Conservation (phyloP, 2,329 filamentous ascomycete species). For the Pseudopyricularia cyperi region DNA sequence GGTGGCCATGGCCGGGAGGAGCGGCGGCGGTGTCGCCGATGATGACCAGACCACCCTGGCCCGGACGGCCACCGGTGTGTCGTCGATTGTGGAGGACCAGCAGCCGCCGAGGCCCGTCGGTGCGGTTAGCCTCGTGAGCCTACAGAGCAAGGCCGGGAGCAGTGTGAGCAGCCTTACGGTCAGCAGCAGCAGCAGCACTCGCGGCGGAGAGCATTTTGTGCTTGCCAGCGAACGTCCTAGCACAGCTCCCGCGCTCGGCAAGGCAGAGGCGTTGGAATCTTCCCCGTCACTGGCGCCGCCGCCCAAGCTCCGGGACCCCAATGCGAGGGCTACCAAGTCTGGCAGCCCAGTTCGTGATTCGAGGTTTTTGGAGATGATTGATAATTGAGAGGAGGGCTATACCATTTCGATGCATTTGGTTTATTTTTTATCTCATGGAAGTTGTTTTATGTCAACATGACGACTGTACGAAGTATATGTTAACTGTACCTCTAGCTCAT, state of each 20-base stretch:
- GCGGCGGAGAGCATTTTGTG: conserved; percentile 2
- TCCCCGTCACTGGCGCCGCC: conserved; percentile 7
- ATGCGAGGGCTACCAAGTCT: conserved; percentile 10
- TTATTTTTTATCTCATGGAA: not conserved
- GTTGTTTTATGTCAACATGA: not conserved
- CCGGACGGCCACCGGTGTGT: not conserved
- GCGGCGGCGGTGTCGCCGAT: conserved; percentile 3
- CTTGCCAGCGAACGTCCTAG: conserved; percentile 11
- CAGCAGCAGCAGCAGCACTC: conserved; percentile 3
- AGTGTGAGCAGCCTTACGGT: conserved; percentile 1
- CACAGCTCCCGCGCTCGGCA: not conserved
- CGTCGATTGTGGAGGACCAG: not conserved
- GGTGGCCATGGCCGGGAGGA: conserved; percentile 17
- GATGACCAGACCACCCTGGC: not conserved
- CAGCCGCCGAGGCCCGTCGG: not conserved
- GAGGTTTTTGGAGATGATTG: conserved; percentile 36
- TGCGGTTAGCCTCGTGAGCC: not conserved
- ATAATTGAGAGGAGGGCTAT: conserved; percentile 5
- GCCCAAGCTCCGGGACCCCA: conserved; percentile 11
- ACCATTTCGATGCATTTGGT: not conserved
- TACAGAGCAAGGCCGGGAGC: conserved; percentile 1
- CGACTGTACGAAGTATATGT: not conserved
- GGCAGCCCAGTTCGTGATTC: conserved; percentile 32
- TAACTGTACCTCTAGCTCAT: not conserved
- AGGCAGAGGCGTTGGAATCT: conserved; percentile 8